A percentile compares a stretch with the other conserved stretches of the same genome.
phyloP scores from a whole-genome alignment of 148 eudicot species.

The Fallopia convolvulus region DNA sequence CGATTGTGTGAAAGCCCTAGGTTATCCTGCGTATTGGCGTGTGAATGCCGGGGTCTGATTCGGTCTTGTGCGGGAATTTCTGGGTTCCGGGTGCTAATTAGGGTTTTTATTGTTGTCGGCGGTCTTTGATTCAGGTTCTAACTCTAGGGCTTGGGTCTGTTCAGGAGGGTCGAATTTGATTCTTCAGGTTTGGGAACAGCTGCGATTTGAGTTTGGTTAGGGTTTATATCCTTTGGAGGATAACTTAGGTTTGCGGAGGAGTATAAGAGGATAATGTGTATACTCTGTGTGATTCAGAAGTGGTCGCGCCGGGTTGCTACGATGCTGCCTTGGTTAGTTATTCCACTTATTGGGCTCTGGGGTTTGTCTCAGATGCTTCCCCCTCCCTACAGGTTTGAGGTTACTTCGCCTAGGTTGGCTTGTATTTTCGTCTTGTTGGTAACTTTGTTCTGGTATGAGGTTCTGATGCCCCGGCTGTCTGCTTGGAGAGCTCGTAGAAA shows the following conservation, averaged over 20 bases:
- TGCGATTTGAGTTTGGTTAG: conserved; percentile 18
- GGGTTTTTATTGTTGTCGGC: conserved; percentile 14
- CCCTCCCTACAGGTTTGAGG: conserved; percentile 87
- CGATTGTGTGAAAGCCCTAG: conserved; percentile 7
- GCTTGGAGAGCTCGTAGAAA: conserved; percentile 82
- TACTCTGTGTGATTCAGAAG: conserved; percentile 97
- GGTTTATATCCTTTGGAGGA: conserved; percentile 23
- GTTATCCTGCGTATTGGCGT: neutral
- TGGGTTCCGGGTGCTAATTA: conserved; percentile 4
- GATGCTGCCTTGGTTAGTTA: conserved; percentile 98
- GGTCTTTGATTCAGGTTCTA: conserved; percentile 3
- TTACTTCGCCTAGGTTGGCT: conserved; percentile 87
- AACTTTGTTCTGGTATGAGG: conserved; percentile 90
- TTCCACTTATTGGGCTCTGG: conserved; percentile 95
- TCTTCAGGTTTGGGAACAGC: neutral
- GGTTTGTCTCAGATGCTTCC: conserved; percentile 89
- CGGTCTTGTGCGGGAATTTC: conserved; percentile 8
- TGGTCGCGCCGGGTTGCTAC: conserved; percentile 99
- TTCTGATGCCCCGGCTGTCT: conserved; percentile 88
- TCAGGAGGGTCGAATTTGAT: neutral
- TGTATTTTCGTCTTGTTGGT: conserved; percentile 79
- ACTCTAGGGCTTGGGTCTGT: neutral
- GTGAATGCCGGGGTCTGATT: conserved; percentile 8
- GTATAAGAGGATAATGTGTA: conserved; percentile 91
- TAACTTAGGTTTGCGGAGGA: conserved; percentile 25